Base-by-base conservation (phyloP, 352 stramenopile genomes). In the Pythium aristosporum region DNA sequence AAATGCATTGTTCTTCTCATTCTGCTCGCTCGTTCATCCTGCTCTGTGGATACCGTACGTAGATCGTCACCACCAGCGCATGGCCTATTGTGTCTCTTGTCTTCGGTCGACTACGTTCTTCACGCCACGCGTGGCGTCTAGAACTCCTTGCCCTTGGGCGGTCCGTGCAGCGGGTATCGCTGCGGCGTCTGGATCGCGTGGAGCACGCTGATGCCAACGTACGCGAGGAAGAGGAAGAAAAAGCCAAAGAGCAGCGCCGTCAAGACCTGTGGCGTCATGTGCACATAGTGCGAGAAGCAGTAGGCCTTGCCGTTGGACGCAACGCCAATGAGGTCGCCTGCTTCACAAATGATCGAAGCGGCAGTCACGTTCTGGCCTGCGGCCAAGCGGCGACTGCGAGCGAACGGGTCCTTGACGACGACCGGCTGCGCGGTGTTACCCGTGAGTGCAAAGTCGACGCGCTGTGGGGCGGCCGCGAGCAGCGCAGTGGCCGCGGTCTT, bases 201-300 rank as follows among this genome's bases (percentile, higher is more conserved):
- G 15, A 94, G 73, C 57, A 84, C 77, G 48, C 71, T 76, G 44
- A 94, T 58, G 13, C 85, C 85, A 42, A 92, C 68, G 67, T 87
- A 94, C 28, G 83, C 71, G 67, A 92, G 60, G 68, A 91, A 89
- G 52, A 94, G 42, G 67, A 94, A 92, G 61, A 94, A 85, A 48
- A 92, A 72, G 15, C 82, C 81, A 39, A 94, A 85, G 50, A 94
- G 58, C 47, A 94, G 65, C n/a, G 71, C 83, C 23, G 83, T 77
- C 32, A 94, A 70, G 34, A 94, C 75, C 59, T 90, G 73, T 11
- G 85, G 85, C 34, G 85, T 94, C 77, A 91, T 91, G 74, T 76
- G 77, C 63, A 94, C 85, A 57, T 80, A 92, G 69, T 92, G 85
- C 59, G 85, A 90, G 57, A 92, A 94, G 79, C 85, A 94, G 73